phyloP scores from a whole-genome alignment of 2,329 filamentous ascomycete genomes.

The Scedosporium dehoogii region DNA sequence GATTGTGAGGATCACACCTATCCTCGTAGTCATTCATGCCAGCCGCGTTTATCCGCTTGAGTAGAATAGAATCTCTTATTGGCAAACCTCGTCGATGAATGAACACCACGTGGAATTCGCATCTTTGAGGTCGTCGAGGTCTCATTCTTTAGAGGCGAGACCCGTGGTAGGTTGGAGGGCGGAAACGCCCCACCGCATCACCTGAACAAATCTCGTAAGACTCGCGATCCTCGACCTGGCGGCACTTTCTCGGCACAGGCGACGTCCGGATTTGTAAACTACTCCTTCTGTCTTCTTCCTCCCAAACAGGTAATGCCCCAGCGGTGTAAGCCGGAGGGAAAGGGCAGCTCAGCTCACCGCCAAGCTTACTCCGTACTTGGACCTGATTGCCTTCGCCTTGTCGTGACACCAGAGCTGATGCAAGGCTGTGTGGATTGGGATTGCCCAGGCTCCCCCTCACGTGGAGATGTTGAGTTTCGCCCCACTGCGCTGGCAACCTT shows the following conservation, averaged over 20 bases:
- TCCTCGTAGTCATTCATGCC: background rate
- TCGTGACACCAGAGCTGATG: background rate
- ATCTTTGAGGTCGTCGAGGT: background rate
- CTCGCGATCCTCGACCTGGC: too few species aligned
- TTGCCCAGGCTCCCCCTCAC: background rate
- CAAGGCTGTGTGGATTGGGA: background rate
- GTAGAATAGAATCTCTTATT: background rate
- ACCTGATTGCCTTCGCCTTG: background rate
- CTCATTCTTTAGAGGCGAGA: background rate
- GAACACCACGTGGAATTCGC: background rate
- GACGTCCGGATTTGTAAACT: too few species aligned
- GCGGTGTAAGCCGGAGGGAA: background rate
- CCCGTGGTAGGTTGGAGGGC: background rate
- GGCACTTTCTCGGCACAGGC: too few species aligned
- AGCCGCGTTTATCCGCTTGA: background rate
- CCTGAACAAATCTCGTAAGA: background rate
- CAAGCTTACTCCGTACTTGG: background rate
- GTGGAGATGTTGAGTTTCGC: background rate
- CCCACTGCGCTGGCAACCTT: background rate
- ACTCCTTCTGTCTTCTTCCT: too few species aligned
- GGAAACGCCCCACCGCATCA: background rate
- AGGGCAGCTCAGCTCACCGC: background rate
- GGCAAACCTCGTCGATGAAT: background rate
- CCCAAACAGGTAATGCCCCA: background rate
- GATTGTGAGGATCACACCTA: background rate